Evolutionary conservation across 148 eudicot genomes (phyloP).

Genomic region (Cornus controversa): DNA sequence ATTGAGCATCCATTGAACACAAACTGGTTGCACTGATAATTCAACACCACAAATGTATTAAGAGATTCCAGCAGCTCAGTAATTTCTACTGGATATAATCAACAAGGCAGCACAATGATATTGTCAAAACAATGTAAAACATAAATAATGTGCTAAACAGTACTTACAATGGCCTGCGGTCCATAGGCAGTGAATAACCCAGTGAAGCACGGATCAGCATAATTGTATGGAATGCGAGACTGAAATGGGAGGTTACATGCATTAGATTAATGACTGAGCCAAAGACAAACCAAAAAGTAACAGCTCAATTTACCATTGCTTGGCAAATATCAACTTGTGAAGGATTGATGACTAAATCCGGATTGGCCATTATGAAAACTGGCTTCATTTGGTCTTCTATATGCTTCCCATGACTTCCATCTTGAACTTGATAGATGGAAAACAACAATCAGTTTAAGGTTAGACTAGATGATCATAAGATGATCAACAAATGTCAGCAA

Average conservation of each 20-base stretch:
- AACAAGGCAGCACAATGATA: neutral
- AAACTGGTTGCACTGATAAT: no score
- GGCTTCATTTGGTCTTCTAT: slow-evolving; percentile 49
- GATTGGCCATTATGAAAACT: slow-evolving; percentile 39
- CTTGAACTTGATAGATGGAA: slow-evolving; percentile 36
- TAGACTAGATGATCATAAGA: neutral
- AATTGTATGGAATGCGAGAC: slow-evolving; percentile 50
- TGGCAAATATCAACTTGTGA: slow-evolving; percentile 47
- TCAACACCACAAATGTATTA: neutral
- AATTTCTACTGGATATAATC: neutral
- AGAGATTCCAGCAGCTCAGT: neutral
- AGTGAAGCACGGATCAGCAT: slow-evolving; percentile 53
- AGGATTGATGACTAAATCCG: slow-evolving; percentile 31
- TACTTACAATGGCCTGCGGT: slow-evolving; percentile 54
- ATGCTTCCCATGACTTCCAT: slow-evolving; percentile 44
- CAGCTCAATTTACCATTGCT: slow-evolving; percentile 43
- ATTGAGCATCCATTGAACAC: no score
- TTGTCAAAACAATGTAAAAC: neutral
- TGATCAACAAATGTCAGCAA: neutral
- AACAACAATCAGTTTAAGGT: neutral
- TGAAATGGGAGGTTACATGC: slow-evolving; percentile 16
- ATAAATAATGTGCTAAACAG: neutral
- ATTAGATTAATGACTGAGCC: neutral
- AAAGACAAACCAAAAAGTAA: neutral
- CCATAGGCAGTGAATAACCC: slow-evolving; percentile 58